Evolutionary conservation across 2,329 filamentous ascomycete species (phyloP).

Genomic region (Fusarium pseudocircinatum): DNA sequence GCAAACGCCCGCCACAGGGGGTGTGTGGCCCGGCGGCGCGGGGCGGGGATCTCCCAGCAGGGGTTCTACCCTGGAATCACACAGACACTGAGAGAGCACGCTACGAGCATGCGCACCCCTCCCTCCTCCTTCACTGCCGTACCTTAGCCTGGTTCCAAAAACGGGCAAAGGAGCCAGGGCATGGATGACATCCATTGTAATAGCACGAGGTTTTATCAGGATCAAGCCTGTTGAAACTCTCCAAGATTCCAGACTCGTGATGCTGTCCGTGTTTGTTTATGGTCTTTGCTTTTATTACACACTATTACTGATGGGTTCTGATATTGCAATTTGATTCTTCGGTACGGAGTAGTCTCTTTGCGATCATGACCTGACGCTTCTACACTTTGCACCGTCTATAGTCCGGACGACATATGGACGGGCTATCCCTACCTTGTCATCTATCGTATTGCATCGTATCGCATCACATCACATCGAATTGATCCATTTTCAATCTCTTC

Average conservation of each 20-base stretch:
- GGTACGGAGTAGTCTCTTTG: neutral
- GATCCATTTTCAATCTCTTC: neutral
- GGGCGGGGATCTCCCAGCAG: slow-evolving; percentile 30
- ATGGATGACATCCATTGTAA: neutral
- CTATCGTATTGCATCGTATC: slow-evolving; percentile 4
- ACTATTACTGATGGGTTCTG: slow-evolving; percentile 14
- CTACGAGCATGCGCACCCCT: neutral
- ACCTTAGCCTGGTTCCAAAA: slow-evolving; percentile 9
- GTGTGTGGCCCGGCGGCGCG: slow-evolving; percentile 12
- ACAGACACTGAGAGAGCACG: neutral
- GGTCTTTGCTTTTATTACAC: slow-evolving; percentile 12
- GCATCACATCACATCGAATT: neutral
- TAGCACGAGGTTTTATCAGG: slow-evolving; percentile 19
- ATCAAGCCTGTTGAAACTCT: slow-evolving; percentile 23
- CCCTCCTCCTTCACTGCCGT: slow-evolving; percentile 19
- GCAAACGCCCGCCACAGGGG: slow-evolving; percentile 25
- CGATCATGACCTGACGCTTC: slow-evolving; percentile 3
- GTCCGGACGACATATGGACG: slow-evolving; percentile 20
- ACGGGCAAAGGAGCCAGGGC: neutral
- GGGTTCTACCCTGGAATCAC: slow-evolving; percentile 8
- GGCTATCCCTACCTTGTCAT: slow-evolving; percentile 25
- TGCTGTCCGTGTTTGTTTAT: slow-evolving; percentile 14
- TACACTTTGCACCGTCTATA: neutral
- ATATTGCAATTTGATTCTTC: neutral
- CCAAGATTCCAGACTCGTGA: neutral